Conservation (phyloP, 805 yeast species). For the Maudiozyma barnettii region DNA sequence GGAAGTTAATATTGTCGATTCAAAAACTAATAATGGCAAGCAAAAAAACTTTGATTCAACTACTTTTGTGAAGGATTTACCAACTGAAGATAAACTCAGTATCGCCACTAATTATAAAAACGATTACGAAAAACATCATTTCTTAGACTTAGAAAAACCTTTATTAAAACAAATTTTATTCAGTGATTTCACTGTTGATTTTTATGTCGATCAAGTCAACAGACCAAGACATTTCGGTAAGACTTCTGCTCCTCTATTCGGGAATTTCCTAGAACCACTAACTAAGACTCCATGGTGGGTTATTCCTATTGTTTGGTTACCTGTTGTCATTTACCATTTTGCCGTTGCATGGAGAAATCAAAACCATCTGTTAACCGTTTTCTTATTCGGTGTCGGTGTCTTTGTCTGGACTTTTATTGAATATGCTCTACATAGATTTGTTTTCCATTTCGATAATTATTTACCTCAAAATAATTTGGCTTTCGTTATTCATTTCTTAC, state of each 20-base stretch:
- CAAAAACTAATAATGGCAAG: slow-evolving; percentile 5
- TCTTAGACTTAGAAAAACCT: slow-evolving; percentile 78
- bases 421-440: slow-evolving; percentile 76
- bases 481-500: slow-evolving; percentile 73
- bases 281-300: slow-evolving; percentile 92
- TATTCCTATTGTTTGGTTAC: slow-evolving; percentile 81
- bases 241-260: slow-evolving; percentile 93
- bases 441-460: slow-evolving; percentile 84
- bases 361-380: slow-evolving; percentile 36
- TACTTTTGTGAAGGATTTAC: slow-evolving; percentile 48
- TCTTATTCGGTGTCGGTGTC: slow-evolving; percentile 69
- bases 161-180: slow-evolving; percentile 69
- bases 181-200: slow-evolving; percentile 72
- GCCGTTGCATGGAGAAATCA: slow-evolving; percentile 47
- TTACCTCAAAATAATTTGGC: slow-evolving; percentile 73
- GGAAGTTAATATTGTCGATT: slow-evolving; percentile 43
- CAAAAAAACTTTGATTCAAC: slow-evolving; percentile 38
- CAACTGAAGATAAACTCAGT: slow-evolving; percentile 61
- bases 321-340: slow-evolving; percentile 59
- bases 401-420: slow-evolving; percentile 91
- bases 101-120: slow-evolving; percentile 67
- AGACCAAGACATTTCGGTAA: slow-evolving; percentile 97
- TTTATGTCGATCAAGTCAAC: slow-evolving; percentile 92
- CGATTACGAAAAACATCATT: slow-evolving; percentile 71
- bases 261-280: slow-evolving; percentile 87